Conservation (phyloP, 345 rosid genomes). For the Pistacia vera region DNA sequence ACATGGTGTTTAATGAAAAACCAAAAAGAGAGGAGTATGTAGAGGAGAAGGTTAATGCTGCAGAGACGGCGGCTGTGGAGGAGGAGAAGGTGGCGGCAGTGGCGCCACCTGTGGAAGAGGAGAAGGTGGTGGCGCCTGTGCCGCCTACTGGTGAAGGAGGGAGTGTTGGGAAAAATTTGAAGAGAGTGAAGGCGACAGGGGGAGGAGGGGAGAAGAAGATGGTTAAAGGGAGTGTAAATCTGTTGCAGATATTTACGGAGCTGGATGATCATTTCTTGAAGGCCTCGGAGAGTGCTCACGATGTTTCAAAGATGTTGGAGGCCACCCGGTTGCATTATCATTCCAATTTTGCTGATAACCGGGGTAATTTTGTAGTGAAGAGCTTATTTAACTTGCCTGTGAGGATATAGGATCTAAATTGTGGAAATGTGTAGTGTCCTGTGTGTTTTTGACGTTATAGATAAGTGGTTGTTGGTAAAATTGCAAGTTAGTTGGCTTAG, state of each 20-base stretch:
- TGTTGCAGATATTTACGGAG: constrained; percentile 57
- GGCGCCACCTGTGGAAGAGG: constrained; percentile 14
- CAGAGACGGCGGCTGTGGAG: background rate
- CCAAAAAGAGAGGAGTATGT: constrained; percentile 36
- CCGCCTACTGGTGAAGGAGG: constrained; percentile 16
- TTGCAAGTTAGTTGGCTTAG: constrained; percentile 7
- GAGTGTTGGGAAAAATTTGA: constrained; percentile 27
- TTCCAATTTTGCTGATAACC: constrained; percentile 96
- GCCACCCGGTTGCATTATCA: constrained; percentile 94
- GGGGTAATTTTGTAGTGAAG: constrained; percentile 45
- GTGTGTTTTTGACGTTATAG: background rate
- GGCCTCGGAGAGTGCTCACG: constrained; percentile 92
- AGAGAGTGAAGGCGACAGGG: constrained; percentile 41
- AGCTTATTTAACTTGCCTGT: background rate
- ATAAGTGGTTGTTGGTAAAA: background rate
- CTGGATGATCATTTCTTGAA: constrained; percentile 89
- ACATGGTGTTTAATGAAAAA: constrained; percentile 40
- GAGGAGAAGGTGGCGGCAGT: constrained; percentile 18
- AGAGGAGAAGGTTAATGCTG: constrained; percentile 13
- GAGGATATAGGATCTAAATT: background rate
- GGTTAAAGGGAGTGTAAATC: constrained; percentile 31
- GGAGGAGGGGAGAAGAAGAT: constrained; percentile 44
- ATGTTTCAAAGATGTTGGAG: constrained; percentile 93
- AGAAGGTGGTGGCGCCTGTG: constrained; percentile 17
- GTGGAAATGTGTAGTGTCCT: background rate